phyloP scores from a whole-genome alignment of 768 basidiomycete genomes.

The Mycena galericulata region DNA sequence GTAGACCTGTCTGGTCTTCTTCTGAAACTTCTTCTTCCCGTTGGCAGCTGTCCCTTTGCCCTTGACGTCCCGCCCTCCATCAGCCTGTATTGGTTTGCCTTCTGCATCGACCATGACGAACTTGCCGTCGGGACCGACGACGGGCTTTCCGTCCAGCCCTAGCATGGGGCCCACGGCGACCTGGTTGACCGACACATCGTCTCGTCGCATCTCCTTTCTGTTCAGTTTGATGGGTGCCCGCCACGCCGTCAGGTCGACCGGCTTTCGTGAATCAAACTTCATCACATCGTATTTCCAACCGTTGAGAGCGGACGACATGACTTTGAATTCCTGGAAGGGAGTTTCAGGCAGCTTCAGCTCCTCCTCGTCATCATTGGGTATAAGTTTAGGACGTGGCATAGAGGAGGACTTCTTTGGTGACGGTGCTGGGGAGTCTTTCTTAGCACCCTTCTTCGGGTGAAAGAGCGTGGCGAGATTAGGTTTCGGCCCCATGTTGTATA shows the following conservation, averaged over 20 bases:
- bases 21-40: slow-evolving; percentile 81
- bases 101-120: slow-evolving; percentile 87
- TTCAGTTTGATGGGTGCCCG: slow-evolving; percentile 85
- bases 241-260: slow-evolving; percentile 78
- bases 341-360: slow-evolving; percentile 70
- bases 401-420: slow-evolving; percentile 55
- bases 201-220: slow-evolving; percentile 80
- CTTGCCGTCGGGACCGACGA: slow-evolving; percentile 80
- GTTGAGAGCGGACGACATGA: slow-evolving; percentile 83
- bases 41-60: slow-evolving; percentile 55
- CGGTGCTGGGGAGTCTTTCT: slow-evolving; percentile 45
- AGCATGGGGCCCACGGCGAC: slow-evolving; percentile 79
- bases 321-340: slow-evolving; percentile 79
- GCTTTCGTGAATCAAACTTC: slow-evolving; percentile 86
- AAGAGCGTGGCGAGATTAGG: slow-evolving; percentile 64
- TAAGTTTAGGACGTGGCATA: slow-evolving; percentile 52
- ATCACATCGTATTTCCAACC: slow-evolving; percentile 95
- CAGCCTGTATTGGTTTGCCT: slow-evolving; percentile 72
- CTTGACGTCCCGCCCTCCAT: slow-evolving; percentile 47
- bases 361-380: slow-evolving; percentile 60
- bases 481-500: slow-evolving; percentile 56
- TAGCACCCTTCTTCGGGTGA: slow-evolving; percentile 73
- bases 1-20: slow-evolving; percentile 88
- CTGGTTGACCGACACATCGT: slow-evolving; percentile 54
- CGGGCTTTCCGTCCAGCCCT: slow-evolving; percentile 86